Conservation (phyloP, 148 eudicot genomes). For the Rhododendron simsii region DNA sequence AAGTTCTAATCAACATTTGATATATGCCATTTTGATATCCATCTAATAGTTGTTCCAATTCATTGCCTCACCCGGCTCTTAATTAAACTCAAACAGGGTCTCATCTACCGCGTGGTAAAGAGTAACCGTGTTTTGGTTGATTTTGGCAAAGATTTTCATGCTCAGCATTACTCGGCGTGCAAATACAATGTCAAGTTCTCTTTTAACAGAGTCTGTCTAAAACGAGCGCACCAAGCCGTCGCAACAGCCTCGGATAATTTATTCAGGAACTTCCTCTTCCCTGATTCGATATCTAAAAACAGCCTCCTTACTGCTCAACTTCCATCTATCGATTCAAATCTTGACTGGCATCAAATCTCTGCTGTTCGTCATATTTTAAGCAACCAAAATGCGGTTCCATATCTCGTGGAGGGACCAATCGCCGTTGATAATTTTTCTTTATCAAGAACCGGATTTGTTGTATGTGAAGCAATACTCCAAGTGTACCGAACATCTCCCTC, state of each 20-base stretch:
- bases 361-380: slow-evolving; percentile 11
- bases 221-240: slow-evolving; percentile 29
- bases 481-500: slow-evolving; percentile 9
- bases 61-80: background rate
- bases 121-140: slow-evolving; percentile 20
- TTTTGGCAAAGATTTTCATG: slow-evolving; percentile 21
- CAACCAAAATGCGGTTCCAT: slow-evolving; percentile 7
- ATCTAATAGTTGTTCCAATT: background rate
- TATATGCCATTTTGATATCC: background rate
- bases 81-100: slow-evolving; percentile 14
- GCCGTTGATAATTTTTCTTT: background rate
- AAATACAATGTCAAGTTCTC: slow-evolving; percentile 28
- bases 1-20: background rate
- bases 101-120: slow-evolving; percentile 21
- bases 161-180: slow-evolving; percentile 10
- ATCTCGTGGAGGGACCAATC: slow-evolving; percentile 15
- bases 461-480: slow-evolving; percentile 1
- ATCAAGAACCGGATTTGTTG: background rate
- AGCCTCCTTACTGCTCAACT: no score
- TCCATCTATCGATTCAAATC: background rate
- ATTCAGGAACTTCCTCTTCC: slow-evolving; percentile 21
- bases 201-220: slow-evolving; percentile 23
- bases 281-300: background rate
- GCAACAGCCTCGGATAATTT: slow-evolving; percentile 12
- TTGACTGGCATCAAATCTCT: slow-evolving; percentile 6